These are phyloP conservation scores for Nadsonia starkeyi-henricii DNA, from an alignment of 1,139 yeast species.

Conservation along the genomic window DNA sequence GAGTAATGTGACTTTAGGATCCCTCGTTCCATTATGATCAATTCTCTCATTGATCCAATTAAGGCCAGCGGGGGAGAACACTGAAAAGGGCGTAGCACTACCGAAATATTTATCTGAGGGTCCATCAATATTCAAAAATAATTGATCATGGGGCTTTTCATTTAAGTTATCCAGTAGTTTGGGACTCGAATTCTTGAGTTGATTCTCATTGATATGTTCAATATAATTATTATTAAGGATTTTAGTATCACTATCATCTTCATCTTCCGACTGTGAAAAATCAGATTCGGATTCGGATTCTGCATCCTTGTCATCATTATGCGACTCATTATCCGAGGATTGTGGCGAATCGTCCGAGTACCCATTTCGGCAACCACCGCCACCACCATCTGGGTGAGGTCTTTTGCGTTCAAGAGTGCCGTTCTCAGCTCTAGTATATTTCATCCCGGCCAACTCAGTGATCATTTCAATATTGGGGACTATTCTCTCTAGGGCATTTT, in stretches of 20 bases:
- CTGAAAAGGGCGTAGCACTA: conserved; percentile 23
- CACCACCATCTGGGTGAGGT: background rate
- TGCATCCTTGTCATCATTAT: background rate
- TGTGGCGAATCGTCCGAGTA: background rate
- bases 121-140: conserved; percentile 10
- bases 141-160: conserved; percentile 10
- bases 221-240: conserved; percentile 7
- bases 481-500: conserved; percentile 17
- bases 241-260: conserved; percentile 1
- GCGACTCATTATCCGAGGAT: background rate
- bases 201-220: conserved; percentile 5
- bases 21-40: conserved; percentile 20
- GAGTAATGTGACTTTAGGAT: conserved; percentile 15
- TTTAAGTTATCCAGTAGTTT: conserved; percentile 1
- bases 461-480: conserved; percentile 9
- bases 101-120: conserved; percentile 9
- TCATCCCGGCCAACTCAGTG: conserved; percentile 2
- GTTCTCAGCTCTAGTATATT: background rate
- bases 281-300: background rate
- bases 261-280: conserved; percentile 1
- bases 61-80: conserved; percentile 28
- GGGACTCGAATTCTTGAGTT: conserved; percentile 7
- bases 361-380: too few relatives aligned
- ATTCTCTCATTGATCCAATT: conserved; percentile 26
- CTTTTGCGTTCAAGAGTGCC: background rate